phyloP scores from a whole-genome alignment of 805 yeast genomes.

The Wickerhamomyces chambardii region DNA sequence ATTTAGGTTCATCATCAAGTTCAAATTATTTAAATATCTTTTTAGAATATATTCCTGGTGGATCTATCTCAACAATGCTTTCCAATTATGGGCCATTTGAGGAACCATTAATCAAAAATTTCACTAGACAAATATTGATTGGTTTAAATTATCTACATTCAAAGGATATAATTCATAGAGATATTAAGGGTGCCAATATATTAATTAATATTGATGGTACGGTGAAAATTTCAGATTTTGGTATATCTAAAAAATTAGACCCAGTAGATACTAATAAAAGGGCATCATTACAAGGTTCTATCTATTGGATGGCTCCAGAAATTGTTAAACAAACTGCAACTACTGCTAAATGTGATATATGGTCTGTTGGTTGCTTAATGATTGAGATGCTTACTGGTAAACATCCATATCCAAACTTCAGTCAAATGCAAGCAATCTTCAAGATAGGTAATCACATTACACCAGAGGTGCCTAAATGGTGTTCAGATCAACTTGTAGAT shows the following conservation, averaged over 20 bases:
- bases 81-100: conserved; percentile 72
- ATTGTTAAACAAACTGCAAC: conserved; percentile 91
- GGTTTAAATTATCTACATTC: conserved; percentile 72
- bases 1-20: conserved; percentile 80
- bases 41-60: conserved; percentile 66
- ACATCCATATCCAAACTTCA: conserved; percentile 92
- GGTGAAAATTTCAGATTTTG: conserved; percentile 82
- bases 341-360: conserved; percentile 89
- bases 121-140: conserved; percentile 64
- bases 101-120: conserved; percentile 64
- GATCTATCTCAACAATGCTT: conserved; percentile 62
- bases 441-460: conserved; percentile 77
- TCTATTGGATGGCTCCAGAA: conserved; percentile 99
- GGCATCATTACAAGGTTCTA: conserved; percentile 88
- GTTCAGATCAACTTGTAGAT: conserved; percentile 57
- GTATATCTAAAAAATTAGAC: conserved; percentile 64
- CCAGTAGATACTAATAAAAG: conserved; percentile 41
- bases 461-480: conserved; percentile 76
- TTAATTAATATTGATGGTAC: conserved; percentile 73
- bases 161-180: conserved; percentile 73
- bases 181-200: conserved; percentile 84
- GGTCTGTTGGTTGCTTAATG: conserved; percentile 94
- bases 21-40: conserved; percentile 70
- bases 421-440: conserved; percentile 96
- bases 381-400: conserved; percentile 94